Percentiles rank a stretch among this genome's conserved stretches.
Conservation (phyloP, 2,329 filamentous ascomycete species). For the Diaporthe ilicicola region DNA sequence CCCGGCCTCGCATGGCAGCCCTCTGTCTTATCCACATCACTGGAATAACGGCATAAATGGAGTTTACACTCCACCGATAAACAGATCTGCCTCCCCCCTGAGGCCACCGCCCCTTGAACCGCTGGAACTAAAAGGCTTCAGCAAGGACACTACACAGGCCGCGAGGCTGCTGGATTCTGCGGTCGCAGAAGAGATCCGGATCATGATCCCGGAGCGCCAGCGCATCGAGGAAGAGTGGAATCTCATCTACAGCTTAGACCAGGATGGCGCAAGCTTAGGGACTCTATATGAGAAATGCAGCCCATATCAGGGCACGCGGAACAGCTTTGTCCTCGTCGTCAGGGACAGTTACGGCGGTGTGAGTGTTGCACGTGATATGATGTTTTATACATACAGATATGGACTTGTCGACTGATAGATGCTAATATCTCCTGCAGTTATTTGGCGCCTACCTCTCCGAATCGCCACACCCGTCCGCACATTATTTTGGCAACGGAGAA, state of each 20-base stretch:
- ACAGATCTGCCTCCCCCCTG: constrained; percentile 78
- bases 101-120: constrained; percentile 90
- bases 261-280: constrained; percentile 86
- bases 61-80: constrained; percentile 65
- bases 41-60: constrained; percentile 59
- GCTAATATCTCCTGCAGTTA: constrained; percentile 53
- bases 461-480: constrained; percentile 78
- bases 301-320: constrained; percentile 71
- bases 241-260: constrained; percentile 87
- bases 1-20: constrained; percentile 27
- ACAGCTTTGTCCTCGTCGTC: constrained; percentile 90
- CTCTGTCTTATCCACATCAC: constrained; percentile 35
- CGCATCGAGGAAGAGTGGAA: constrained; percentile 90
- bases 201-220: constrained; percentile 85
- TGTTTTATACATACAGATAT: not conserved
- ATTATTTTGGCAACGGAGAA: constrained; percentile 96
- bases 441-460: constrained; percentile 97
- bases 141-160: constrained; percentile 63
- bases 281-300: constrained; percentile 87
- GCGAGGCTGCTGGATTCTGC: constrained; percentile 74
- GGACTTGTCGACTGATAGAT: not conserved
- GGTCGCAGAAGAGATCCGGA: constrained; percentile 90
- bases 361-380: constrained; percentile 47
- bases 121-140: constrained; percentile 74
- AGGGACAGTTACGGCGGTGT: constrained; percentile 79